Evolutionary conservation across 345 rosid genomes (phyloP).

Genomic region (Boechera retrofracta): DNA sequence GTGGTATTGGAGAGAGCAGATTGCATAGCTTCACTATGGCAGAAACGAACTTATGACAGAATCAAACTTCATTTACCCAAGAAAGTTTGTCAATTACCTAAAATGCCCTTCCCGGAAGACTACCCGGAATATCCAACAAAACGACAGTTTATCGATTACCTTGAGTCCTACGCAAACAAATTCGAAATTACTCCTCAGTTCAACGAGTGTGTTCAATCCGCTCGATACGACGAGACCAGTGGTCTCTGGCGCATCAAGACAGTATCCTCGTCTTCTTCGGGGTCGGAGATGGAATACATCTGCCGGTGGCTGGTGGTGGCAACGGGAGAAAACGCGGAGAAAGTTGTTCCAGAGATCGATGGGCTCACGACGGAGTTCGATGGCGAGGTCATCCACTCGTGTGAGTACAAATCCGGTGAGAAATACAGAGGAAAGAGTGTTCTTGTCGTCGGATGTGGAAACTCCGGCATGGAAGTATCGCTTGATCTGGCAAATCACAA

Average conservation of each 20-base stretch:
- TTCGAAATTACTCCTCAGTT: slow-evolving; percentile 75
- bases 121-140: slow-evolving; percentile 82
- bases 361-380: slow-evolving; percentile 65
- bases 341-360: slow-evolving; percentile 70
- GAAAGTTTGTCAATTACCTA: slow-evolving; percentile 80
- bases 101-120: slow-evolving; percentile 73
- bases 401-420: slow-evolving; percentile 81
- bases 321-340: slow-evolving; percentile 93
- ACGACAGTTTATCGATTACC: slow-evolving; percentile 73
- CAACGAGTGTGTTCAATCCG: slow-evolving; percentile 85
- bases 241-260: slow-evolving; percentile 83
- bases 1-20: slow-evolving; percentile 75
- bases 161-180: slow-evolving; percentile 64
- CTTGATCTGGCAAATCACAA: slow-evolving; percentile 84
- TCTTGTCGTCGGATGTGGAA: slow-evolving; percentile 93
- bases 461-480: slow-evolving; percentile 97
- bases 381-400: slow-evolving; percentile 72
- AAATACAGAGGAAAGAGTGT: slow-evolving; percentile 69
- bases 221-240: slow-evolving; percentile 74
- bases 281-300: slow-evolving; percentile 72
- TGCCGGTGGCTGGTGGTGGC: slow-evolving; percentile 97
- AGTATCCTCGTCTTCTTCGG: slow-evolving; percentile 40
- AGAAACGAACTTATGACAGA: slow-evolving; percentile 74
- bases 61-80: slow-evolving; percentile 84
- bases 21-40: slow-evolving; percentile 90